A percentile compares a stretch with the other conserved stretches of the same genome.
Conservation (phyloP, 2,329 filamentous ascomycete species). For the Pyricularia sp. region DNA sequence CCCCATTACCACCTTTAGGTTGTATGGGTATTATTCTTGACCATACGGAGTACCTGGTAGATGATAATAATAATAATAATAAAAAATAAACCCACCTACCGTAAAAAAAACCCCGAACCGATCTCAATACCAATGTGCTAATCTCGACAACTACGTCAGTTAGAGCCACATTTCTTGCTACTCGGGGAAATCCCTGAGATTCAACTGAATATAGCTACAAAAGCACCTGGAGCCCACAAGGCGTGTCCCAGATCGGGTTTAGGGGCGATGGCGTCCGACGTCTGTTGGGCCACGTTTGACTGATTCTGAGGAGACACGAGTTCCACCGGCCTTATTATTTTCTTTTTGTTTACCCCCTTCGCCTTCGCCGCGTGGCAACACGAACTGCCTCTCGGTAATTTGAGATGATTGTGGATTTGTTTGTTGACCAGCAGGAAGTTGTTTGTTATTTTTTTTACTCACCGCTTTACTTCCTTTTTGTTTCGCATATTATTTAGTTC, state of each 20-base stretch:
- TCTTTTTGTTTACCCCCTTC: not conserved
- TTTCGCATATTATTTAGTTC: too few relatives aligned
- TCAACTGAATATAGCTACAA: not conserved
- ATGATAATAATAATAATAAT: too few relatives aligned
- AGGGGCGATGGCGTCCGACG: not conserved
- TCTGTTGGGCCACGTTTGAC: not conserved
- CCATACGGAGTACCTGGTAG: too few relatives aligned
- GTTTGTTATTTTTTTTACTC: not conserved
- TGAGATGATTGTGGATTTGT: not conserved
- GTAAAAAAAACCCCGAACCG: not conserved
- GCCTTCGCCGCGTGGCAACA: not conserved
- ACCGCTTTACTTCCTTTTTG: not conserved
- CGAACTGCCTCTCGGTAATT: not conserved
- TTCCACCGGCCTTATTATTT: not conserved
- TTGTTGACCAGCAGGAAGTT: not conserved
- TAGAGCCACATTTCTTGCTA: not conserved
- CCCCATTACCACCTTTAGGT: too few relatives aligned
- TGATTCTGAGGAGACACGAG: not conserved
- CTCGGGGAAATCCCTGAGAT: not conserved
- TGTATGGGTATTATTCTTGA: too few relatives aligned
- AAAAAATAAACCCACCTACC: not conserved
- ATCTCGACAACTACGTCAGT: not conserved
- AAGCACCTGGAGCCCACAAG: not conserved
- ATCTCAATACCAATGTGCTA: not conserved
- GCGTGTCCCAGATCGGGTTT: not conserved